These are phyloP conservation scores for Aspergillus chevalieri DNA, from an alignment of 2,329 filamentous ascomycete species.

Conservation along the genomic window DNA sequence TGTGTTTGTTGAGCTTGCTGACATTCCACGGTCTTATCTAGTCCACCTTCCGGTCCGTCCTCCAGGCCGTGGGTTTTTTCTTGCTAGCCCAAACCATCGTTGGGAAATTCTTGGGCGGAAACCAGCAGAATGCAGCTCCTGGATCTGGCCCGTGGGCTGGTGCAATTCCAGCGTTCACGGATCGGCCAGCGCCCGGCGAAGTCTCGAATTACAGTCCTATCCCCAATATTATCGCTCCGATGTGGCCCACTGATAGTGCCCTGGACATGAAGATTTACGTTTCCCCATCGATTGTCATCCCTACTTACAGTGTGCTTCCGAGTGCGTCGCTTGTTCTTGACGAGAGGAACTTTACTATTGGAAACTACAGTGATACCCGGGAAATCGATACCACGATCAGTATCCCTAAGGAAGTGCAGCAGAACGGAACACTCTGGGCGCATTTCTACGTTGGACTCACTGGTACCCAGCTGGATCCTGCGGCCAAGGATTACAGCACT, in stretches of 20 bases:
- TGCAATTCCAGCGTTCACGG: conserved; percentile 57
- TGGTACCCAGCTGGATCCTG: conserved; percentile 71
- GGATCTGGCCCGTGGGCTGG: conserved; percentile 16
- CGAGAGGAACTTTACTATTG: conserved; percentile 73
- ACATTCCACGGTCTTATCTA: conserved; percentile 18
- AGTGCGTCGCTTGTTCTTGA: conserved; percentile 66
- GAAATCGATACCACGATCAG: conserved; percentile 69
- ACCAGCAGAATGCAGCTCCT: conserved; percentile 14
- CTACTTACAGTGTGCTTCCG: conserved; percentile 56
- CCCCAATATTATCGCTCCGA: conserved; percentile 69
- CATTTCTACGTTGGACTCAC: conserved; percentile 83
- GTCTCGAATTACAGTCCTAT: conserved; percentile 41
- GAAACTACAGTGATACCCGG: conserved; percentile 72
- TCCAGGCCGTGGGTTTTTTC: conserved; percentile 56
- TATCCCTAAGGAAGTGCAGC: conserved; percentile 73
- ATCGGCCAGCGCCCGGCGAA: conserved; percentile 51
- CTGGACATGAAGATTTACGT: conserved; percentile 83
- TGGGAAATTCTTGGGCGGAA: conserved; percentile 48
- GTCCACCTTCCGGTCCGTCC: conserved; percentile 38
- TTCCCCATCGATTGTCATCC: conserved; percentile 65
- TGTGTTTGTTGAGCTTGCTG: conserved; percentile 11
- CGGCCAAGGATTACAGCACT: conserved; percentile 63
- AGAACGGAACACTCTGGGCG: conserved; percentile 89
- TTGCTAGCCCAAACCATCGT: conserved; percentile 53
- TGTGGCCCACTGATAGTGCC: conserved; percentile 74